Conservation (phyloP, 2,329 filamentous ascomycete genomes). For the Penicillium hordei region DNA sequence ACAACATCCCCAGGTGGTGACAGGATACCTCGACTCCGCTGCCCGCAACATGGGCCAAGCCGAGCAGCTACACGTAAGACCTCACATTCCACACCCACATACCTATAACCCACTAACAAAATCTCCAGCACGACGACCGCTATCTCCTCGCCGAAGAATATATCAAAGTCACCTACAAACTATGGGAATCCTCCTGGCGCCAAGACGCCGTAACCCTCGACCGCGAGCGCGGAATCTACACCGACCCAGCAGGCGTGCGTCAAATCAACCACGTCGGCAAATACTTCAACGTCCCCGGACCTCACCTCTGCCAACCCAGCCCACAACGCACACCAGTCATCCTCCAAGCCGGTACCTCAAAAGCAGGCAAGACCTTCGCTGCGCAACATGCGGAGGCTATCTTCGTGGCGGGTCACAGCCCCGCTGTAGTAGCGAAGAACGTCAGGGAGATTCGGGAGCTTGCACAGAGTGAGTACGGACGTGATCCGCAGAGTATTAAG, state of each 20-base stretch:
- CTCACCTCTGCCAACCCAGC: constrained; percentile 64
- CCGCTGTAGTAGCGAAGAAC: constrained; percentile 60
- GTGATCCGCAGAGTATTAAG: constrained; percentile 63
- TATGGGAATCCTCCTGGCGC: constrained; percentile 67
- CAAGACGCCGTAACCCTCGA: constrained; percentile 65
- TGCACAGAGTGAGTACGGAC: constrained; percentile 53
- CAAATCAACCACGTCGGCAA: constrained; percentile 66
- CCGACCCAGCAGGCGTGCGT: constrained; percentile 58
- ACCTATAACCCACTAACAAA: not conserved
- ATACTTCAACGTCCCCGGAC: constrained; percentile 63
- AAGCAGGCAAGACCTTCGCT: constrained; percentile 65
- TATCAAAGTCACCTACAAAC: constrained; percentile 64
- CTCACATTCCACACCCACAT: not conserved
- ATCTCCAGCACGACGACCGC: constrained; percentile 60
- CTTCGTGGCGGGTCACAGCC: constrained; percentile 66
- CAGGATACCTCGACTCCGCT: constrained; percentile 66
- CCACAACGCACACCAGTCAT: constrained; percentile 69
- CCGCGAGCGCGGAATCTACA: constrained; percentile 60
- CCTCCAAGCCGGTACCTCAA: constrained; percentile 68
- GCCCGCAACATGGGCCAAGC: constrained; percentile 61
- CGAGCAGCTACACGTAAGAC: constrained; percentile 49
- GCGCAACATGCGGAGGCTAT: constrained; percentile 71
- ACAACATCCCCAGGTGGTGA: constrained; percentile 54
- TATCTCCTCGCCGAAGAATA: constrained; percentile 66
- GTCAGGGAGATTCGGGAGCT: constrained; percentile 63